Evolutionary conservation across 2,329 filamentous ascomycete species (phyloP).

Genomic region (Stemphylium beticola): DNA sequence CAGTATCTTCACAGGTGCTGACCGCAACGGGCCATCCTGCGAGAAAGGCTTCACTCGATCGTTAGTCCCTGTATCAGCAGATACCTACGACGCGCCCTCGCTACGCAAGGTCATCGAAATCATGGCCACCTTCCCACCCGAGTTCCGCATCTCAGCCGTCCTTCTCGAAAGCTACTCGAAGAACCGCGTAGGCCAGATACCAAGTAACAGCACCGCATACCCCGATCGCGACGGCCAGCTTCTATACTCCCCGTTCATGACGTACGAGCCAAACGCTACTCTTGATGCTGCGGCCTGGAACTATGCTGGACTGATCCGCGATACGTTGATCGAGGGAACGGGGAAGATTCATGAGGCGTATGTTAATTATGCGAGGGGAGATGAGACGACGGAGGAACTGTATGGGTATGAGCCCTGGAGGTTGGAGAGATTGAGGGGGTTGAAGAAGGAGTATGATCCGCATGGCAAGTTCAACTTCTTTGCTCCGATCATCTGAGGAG

Average conservation of each 20-base stretch:
- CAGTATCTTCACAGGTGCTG: conserved; percentile 16
- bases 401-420: conserved; percentile 47
- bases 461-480: conserved; percentile 37
- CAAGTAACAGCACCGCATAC: conserved; percentile 25
- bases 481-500: conserved; percentile 23
- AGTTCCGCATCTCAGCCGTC: conserved; percentile 15
- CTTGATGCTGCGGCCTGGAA: conserved; percentile 19
- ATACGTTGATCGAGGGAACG: conserved; percentile 16
- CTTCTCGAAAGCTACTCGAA: conserved; percentile 28
- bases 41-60: conserved; percentile 19
- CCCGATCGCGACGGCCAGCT: conserved; percentile 23
- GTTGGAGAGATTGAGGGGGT: conserved; percentile 34
- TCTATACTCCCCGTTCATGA: conserved; percentile 19
- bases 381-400: conserved; percentile 35
- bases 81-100: conserved; percentile 11
- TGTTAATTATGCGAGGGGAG: conserved; percentile 43
- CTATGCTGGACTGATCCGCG: conserved; percentile 17
- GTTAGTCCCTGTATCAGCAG: conserved; percentile 18
- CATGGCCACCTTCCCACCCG: conserved; percentile 20
- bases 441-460: conserved; percentile 48
- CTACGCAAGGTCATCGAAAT: conserved; percentile 20
- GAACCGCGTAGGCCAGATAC: conserved; percentile 21
- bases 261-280: conserved; percentile 19
- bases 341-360: conserved; percentile 27
- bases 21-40: conserved; percentile 18